These are phyloP conservation scores for Trametes hirsuta DNA, from an alignment of 1,284 basidiomycete species.

Conservation along the genomic window DNA sequence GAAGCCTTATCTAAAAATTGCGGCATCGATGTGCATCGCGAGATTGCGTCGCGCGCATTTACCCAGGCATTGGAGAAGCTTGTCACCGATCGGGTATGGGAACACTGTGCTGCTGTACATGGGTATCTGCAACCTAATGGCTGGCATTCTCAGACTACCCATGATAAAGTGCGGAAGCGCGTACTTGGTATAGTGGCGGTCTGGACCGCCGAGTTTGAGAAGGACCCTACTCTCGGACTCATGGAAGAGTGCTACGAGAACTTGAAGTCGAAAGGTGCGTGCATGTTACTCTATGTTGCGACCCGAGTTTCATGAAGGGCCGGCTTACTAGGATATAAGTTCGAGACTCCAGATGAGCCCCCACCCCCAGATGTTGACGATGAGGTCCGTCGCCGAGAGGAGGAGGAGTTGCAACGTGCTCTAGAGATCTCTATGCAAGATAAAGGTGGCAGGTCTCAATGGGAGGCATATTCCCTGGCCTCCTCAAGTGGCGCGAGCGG, in stretches of 20 bases:
- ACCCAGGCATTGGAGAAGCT: slow-evolving; percentile 87
- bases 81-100: slow-evolving; percentile 79
- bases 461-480: slow-evolving; percentile 45
- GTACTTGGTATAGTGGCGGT: slow-evolving; percentile 75
- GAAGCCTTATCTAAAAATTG: slow-evolving; percentile 95
- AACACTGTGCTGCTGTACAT: background rate
- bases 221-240: slow-evolving; percentile 81
- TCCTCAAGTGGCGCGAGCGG: slow-evolving; percentile 47
- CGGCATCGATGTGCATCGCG: slow-evolving; percentile 78
- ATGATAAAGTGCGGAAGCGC: slow-evolving; percentile 85
- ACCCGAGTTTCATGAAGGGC: background rate
- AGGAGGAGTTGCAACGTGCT: slow-evolving; percentile 90
- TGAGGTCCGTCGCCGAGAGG: slow-evolving; percentile 81
- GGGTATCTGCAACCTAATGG: background rate
- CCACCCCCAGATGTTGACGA: slow-evolving; percentile 76
- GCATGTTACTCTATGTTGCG: too few species aligned
- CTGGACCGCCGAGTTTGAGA: slow-evolving; percentile 89
- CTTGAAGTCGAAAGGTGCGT: slow-evolving; percentile 81
- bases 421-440: slow-evolving; percentile 89
- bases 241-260: slow-evolving; percentile 91
- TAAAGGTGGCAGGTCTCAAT: slow-evolving; percentile 74
- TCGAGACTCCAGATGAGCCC: slow-evolving; percentile 66
- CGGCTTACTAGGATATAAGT: slow-evolving; percentile 63
- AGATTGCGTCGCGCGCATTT: slow-evolving; percentile 90
- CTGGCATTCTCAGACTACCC: slow-evolving; percentile 65